Percentiles rank a stretch among this genome's conserved stretches.
These are phyloP conservation scores for Anthoceros angustus DNA, from an alignment of 225 moss, liverwort and hornwort species.

Conservation along the genomic window DNA sequence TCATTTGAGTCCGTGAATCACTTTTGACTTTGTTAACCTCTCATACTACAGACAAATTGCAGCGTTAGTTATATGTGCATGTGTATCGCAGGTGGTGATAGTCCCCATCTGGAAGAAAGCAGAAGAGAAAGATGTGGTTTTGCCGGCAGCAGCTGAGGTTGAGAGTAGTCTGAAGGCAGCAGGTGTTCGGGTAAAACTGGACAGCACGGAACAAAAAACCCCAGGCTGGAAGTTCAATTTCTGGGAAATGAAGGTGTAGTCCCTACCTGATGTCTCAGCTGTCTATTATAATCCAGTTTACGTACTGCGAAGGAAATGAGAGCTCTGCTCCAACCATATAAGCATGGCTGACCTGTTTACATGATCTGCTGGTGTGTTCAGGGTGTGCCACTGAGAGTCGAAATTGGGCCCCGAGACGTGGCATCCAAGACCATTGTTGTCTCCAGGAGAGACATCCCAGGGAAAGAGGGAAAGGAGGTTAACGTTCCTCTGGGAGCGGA, in stretches of 20 bases:
- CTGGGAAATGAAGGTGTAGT: slow-evolving; percentile 78
- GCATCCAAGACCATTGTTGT: slow-evolving; percentile 54
- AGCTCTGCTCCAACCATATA: too few species aligned
- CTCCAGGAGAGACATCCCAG: slow-evolving; percentile 65
- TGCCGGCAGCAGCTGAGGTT: slow-evolving; percentile 33
- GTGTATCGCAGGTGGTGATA: slow-evolving; percentile 22
- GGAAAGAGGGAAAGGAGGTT: slow-evolving; percentile 65
- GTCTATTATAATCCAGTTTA: too few species aligned
- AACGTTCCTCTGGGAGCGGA: slow-evolving; percentile 50
- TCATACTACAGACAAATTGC: neutral
- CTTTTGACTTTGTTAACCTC: too few species aligned
- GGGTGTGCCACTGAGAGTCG: slow-evolving; percentile 76
- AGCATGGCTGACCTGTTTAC: too few species aligned
- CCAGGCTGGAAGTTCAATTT: slow-evolving; percentile 95
- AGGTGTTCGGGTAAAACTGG: slow-evolving; percentile 59
- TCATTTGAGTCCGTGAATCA: neutral
- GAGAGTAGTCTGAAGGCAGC: slow-evolving; percentile 28
- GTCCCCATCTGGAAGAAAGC: slow-evolving; percentile 81
- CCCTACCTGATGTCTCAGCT: neutral
- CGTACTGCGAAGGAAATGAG: too few species aligned
- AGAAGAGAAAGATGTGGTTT: slow-evolving; percentile 46
- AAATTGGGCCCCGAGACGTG: slow-evolving; percentile 80
- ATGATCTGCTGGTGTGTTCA: neutral
- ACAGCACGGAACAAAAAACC: slow-evolving; percentile 68
- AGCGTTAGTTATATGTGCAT: neutral